Conservation (phyloP, 345 rosid species). For the Rubroshorea leprosula region DNA sequence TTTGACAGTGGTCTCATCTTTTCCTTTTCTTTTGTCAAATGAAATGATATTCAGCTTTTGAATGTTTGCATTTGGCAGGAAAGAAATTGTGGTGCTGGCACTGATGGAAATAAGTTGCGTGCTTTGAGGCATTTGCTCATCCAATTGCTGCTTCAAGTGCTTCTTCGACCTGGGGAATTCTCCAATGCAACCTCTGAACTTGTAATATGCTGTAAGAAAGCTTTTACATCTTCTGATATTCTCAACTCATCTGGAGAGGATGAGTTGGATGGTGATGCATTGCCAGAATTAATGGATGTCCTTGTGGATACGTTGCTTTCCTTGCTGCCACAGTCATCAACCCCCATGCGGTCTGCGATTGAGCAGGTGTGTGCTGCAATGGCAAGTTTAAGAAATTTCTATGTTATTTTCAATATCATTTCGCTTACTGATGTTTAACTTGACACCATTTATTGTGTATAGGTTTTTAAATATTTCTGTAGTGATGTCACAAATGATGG, state of each 20-base stretch:
- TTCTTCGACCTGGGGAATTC: conserved; percentile 83
- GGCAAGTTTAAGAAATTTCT: neutral
- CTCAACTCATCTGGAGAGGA: conserved; percentile 55
- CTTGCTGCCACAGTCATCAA: conserved; percentile 83
- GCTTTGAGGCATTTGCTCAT: conserved; percentile 72
- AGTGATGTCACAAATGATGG: conserved; percentile 74
- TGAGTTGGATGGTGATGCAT: conserved; percentile 50
- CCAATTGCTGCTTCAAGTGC: conserved; percentile 82
- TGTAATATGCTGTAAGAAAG: conserved; percentile 78
- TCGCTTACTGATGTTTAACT: neutral
- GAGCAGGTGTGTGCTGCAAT: conserved; percentile 58
- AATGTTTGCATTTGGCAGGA: conserved; percentile 51
- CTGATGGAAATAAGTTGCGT: conserved; percentile 46
- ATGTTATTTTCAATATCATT: neutral
- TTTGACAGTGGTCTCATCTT: neutral
- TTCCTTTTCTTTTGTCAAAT: no score
- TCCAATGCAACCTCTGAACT: conserved; percentile 73
- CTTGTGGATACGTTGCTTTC: conserved; percentile 85
- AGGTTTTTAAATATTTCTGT: conserved; percentile 92
- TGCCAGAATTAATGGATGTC: conserved; percentile 80
- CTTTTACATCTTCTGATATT: conserved; percentile 50
- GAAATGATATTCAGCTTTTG: neutral
- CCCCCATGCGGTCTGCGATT: conserved; percentile 76
- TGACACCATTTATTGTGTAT: conserved; percentile 4
- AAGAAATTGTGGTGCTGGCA: conserved; percentile 41